Evolutionary conservation across 371 early-diverging fungal species (phyloP), one percentile per base, ranked within the genome.

Genomic region (Mucor ambiguus): DNA sequence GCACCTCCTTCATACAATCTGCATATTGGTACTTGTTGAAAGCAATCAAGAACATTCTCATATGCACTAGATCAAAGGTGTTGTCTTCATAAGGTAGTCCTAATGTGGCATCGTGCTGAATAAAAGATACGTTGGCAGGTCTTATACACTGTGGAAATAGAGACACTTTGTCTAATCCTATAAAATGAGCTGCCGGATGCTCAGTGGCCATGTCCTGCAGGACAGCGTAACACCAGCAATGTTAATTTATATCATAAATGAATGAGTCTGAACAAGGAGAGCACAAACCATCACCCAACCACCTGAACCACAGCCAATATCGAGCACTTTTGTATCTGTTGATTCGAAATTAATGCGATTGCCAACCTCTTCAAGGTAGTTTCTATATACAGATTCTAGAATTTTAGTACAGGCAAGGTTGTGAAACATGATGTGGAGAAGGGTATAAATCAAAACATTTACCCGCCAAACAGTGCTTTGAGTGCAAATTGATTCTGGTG

Each of bases 51-150:
- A 78, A 77, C 22, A 77, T 59, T 49, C 84, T 72, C 63, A 81
- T 74, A 26, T 86, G 79, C 24, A 86, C 75, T 49, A 80, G 74
- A 52, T 87, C 85, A 66, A 85, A 84, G 29, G 69, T 48, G 52
- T 82, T 71, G 44, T 78, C 80, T n/a, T 77, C 67, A 63, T 73
- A 80, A 14, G 82, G 75, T 22, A 83, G 63, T 2, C 81, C 82
- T 12, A 69, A 63, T 18, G 74, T 58, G 37, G 81, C 75, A 57
- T 83, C 82, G n/a, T 67, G 67, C 26, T 73, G 69, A 29, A 72
- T 62, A 70, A 85, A 83, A 16, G 58, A 68, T 16, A 77, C 73
- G 60, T 85, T 84, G 49, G 65, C 66, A 6, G 84, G 84, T 59
- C 77, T 73, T 41, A 81, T 78, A 30, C 71, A 71, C 9, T 77